phyloP scores from a whole-genome alignment of 148 eudicot species.

The Persicaria maculosa region DNA sequence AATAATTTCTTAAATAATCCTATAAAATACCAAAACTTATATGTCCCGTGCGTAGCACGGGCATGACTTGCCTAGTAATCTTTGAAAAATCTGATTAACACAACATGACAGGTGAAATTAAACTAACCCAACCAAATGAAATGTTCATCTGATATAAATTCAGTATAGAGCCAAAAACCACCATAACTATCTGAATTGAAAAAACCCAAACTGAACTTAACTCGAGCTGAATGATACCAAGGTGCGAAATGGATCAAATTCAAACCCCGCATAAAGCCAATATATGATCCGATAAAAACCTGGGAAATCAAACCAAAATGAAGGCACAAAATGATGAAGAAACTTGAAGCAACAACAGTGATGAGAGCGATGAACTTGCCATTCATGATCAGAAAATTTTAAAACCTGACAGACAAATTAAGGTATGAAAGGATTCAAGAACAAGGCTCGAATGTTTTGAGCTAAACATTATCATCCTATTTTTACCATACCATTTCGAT shows the following conservation, averaged over 20 bases:
- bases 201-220: not conserved
- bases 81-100: too few species aligned
- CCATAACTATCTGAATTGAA: too few species aligned
- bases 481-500: not conserved
- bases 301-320: not conserved
- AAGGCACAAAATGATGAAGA: not conserved
- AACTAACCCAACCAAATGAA: too few species aligned
- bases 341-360: not conserved
- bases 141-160: too few species aligned
- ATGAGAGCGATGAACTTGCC: not conserved
- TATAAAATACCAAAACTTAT: too few species aligned
- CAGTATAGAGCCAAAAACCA: too few species aligned
- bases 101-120: too few species aligned
- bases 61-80: too few species aligned
- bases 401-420: not conserved
- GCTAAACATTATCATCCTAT: not conserved
- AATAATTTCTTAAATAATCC: too few species aligned
- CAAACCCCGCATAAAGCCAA: not conserved
- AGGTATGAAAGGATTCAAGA: not conserved
- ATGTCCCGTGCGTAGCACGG: too few species aligned
- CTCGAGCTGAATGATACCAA: not conserved
- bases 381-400: not conserved
- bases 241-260: not conserved
- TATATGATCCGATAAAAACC: not conserved
- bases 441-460: conserved; percentile 5